phyloP scores from a whole-genome alignment of 2,329 filamentous ascomycete genomes.

The Fusarium sp. region DNA sequence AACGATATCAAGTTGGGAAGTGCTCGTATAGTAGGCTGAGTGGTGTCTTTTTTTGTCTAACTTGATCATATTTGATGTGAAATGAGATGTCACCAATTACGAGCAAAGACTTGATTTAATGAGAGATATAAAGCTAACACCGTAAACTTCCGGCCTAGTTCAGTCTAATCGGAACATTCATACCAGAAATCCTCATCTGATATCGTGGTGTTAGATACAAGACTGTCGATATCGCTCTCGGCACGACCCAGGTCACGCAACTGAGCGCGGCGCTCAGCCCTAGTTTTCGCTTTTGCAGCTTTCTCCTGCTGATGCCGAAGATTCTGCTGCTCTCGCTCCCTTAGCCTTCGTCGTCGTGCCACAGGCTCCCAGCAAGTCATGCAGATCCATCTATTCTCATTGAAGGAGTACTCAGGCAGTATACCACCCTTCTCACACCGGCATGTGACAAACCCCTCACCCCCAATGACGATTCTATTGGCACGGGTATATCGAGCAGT shows the following conservation, averaged over 20 bases:
- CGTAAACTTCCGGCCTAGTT: too few relatives aligned
- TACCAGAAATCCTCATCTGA: background rate
- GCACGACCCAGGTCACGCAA: background rate
- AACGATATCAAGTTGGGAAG: too few relatives aligned
- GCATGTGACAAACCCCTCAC: background rate
- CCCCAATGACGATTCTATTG: accelerated
- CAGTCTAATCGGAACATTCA: background rate
- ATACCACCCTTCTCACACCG: background rate
- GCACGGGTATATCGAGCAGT: background rate
- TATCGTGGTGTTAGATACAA: background rate
- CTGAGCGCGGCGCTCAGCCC: background rate
- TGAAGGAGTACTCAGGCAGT: too few relatives aligned
- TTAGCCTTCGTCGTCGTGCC: accelerated
- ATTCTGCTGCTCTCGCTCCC: background rate
- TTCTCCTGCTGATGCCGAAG: background rate
- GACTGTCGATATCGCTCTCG: background rate
- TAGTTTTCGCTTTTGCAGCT: background rate
- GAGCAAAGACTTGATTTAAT: too few relatives aligned
- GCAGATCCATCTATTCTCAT: too few relatives aligned
- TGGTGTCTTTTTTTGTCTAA: too few relatives aligned
- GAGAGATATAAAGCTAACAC: too few relatives aligned
- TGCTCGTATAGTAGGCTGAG: too few relatives aligned
- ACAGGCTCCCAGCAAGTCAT: background rate
- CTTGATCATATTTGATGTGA: too few relatives aligned
- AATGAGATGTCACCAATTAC: too few relatives aligned